These are phyloP conservation scores for Yamadazyma olivae DNA, from an alignment of 805 yeast species.

Conservation along the genomic window DNA sequence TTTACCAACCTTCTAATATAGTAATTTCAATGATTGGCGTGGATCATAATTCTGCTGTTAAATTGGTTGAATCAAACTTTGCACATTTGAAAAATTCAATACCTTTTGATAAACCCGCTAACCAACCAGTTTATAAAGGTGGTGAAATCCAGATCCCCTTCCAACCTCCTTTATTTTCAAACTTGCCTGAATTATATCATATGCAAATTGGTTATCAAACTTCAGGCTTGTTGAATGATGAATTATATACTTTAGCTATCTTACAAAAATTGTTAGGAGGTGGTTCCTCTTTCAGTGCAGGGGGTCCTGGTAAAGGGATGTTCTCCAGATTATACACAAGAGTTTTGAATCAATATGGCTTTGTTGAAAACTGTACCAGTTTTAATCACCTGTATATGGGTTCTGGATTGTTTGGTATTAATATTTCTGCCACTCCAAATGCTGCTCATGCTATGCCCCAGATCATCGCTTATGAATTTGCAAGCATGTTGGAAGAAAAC, in stretches of 20 bases:
- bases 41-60: conserved; percentile 63
- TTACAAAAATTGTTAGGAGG: conserved; percentile 91
- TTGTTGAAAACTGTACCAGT: conserved; percentile 81
- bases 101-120: conserved; percentile 2
- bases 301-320: conserved; percentile 99
- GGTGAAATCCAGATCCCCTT: conserved; percentile 39
- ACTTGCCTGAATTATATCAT: conserved; percentile 77
- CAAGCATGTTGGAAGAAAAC: conserved; percentile 32
- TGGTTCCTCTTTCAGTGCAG: conserved; percentile 96
- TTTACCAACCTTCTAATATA: conserved; percentile 75
- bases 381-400: conserved; percentile 90
- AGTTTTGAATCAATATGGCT: conserved; percentile 87
- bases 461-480: conserved; percentile 52
- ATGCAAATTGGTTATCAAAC: conserved; percentile 89
- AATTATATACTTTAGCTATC: conserved; percentile 86
- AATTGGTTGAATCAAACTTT: conserved; percentile 57
- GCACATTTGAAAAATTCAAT: conserved; percentile 38
- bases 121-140: conserved; percentile 41
- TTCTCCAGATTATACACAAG: conserved; percentile 89
- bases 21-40: conserved; percentile 90
- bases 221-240: conserved; percentile 75
- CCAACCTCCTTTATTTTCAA: conserved; percentile 38
- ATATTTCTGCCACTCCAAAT: conserved; percentile 79
- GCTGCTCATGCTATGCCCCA: conserved; percentile 85
- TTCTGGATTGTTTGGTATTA: conserved; percentile 87